A percentile compares a stretch with the other conserved stretches of the same genome.
Conservation (phyloP, 176 grass and related monocot genomes). For the Oryza brachyantha region DNA sequence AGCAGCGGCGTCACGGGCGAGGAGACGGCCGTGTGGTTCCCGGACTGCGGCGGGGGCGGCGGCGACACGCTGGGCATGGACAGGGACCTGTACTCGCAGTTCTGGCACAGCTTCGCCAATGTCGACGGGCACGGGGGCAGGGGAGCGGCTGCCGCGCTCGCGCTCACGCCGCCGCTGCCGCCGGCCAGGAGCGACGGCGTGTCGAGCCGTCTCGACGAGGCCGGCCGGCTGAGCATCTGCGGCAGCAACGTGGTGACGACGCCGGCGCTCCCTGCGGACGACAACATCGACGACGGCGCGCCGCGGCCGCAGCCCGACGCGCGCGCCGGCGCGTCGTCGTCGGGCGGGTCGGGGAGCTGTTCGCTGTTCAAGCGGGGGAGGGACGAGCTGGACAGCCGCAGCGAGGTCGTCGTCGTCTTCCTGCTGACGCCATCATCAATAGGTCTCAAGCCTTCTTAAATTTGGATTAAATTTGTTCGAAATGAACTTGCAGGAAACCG, state of each 20-base stretch:
- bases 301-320: background rate
- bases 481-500: background rate
- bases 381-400: conserved; percentile 42
- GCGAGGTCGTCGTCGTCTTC: conserved; percentile 42
- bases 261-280: background rate
- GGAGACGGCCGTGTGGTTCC: conserved; percentile 44
- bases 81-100: conserved; percentile 65
- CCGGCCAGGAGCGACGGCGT: conserved; percentile 11
- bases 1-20: conserved; percentile 47
- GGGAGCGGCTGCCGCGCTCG: background rate
- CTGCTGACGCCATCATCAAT: too few relatives aligned
- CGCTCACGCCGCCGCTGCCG: background rate
- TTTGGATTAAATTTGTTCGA: too few relatives aligned
- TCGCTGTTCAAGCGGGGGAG: conserved; percentile 39
- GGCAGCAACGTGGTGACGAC: conserved; percentile 41
- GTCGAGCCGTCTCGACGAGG: conserved; percentile 17
- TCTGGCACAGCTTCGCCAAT: conserved; percentile 58
- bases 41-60: conserved; percentile 8
- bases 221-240: conserved; percentile 52
- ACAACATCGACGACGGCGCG: conserved; percentile 28
- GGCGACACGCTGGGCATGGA: conserved; percentile 44
- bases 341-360: conserved; percentile 47
- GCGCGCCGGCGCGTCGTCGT: conserved; percentile 47
- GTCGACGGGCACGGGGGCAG: background rate
- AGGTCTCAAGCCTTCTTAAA: too few relatives aligned